A percentile compares a stretch with the other conserved stretches of the same genome.
These are phyloP conservation scores for Fusarium ramigenum DNA, from an alignment of 2,329 filamentous ascomycete species.

Conservation along the genomic window DNA sequence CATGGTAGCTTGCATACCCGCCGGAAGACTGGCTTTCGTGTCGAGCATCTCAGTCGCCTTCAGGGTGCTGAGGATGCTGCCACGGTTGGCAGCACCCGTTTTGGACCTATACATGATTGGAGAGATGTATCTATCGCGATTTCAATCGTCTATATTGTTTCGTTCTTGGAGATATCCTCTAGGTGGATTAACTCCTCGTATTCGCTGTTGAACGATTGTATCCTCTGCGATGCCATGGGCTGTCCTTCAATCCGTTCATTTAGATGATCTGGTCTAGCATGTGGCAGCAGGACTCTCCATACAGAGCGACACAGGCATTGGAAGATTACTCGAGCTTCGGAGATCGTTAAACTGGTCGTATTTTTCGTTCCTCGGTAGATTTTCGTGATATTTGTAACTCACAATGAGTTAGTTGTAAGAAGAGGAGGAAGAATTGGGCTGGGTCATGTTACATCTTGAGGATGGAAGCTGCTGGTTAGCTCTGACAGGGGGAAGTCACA, in stretches of 20 bases:
- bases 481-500: conserved; percentile 15
- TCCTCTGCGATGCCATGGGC: conserved; percentile 21
- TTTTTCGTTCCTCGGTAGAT: background rate
- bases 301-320: conserved; percentile 29
- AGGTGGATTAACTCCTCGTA: background rate
- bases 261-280: conserved; percentile 29
- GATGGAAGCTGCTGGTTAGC: conserved; percentile 25
- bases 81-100: conserved; percentile 51
- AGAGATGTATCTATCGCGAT: conserved; percentile 4
- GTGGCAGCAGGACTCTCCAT: conserved; percentile 27
- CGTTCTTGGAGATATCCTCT: background rate
- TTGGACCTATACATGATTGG: conserved; percentile 56
- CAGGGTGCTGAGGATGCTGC: conserved; percentile 77
- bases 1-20: conserved; percentile 63
- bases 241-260: conserved; percentile 27
- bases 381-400: background rate
- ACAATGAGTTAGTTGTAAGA: conserved; percentile 16
- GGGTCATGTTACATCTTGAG: conserved; percentile 17
- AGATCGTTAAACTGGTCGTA: background rate
- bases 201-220: conserved; percentile 16
- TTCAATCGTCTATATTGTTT: background rate
- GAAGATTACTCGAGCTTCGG: background rate
- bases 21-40: conserved; percentile 80
- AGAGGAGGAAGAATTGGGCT: background rate
- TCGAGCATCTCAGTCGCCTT: conserved; percentile 84